Conservation (phyloP, 2,329 filamentous ascomycete genomes). For the Chaetomiaceae sp. region DNA sequence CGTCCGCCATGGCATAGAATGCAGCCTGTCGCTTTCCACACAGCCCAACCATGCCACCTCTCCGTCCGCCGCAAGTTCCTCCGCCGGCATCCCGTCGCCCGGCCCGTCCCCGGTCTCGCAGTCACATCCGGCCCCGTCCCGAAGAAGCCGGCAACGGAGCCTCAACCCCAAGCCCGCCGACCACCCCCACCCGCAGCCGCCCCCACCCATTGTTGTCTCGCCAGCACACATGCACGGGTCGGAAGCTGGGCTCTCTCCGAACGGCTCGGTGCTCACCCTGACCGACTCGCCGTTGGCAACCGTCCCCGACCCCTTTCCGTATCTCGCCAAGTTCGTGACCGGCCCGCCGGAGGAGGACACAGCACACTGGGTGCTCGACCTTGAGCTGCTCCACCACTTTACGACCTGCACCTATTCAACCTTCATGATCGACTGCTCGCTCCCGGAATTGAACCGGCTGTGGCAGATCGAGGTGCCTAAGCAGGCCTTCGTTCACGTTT, state of each 20-base stretch:
- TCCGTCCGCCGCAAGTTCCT: not conserved
- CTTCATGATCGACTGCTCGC: slow-evolving; percentile 2
- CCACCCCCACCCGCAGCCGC: not conserved
- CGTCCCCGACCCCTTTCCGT: slow-evolving; percentile 18
- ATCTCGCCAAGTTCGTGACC: slow-evolving; percentile 22
- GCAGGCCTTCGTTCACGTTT: slow-evolving; percentile 21
- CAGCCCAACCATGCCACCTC: not conserved
- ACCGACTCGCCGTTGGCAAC: not conserved
- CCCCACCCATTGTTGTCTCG: not conserved
- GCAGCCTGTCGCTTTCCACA: slow-evolving; percentile 29
- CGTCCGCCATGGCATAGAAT: slow-evolving; percentile 33
- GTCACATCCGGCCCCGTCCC: not conserved
- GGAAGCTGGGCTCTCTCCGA: slow-evolving; percentile 3
- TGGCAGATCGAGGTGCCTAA: slow-evolving; percentile 23
- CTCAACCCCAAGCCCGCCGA: slow-evolving; percentile 11
- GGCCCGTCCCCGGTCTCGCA: not conserved
- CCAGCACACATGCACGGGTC: not conserved
- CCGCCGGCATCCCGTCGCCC: slow-evolving; percentile 1
- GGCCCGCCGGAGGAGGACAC: slow-evolving; percentile 13
- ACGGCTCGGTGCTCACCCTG: not conserved
- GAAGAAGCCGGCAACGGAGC: slow-evolving; percentile 3
- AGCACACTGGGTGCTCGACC: slow-evolving; percentile 32
- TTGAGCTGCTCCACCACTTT: slow-evolving; percentile 37
- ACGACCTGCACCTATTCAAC: slow-evolving; percentile 26
- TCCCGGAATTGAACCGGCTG: not conserved